Conservation (phyloP, 139 green algal species). For the Astrephomene gubernaculifera region DNA sequence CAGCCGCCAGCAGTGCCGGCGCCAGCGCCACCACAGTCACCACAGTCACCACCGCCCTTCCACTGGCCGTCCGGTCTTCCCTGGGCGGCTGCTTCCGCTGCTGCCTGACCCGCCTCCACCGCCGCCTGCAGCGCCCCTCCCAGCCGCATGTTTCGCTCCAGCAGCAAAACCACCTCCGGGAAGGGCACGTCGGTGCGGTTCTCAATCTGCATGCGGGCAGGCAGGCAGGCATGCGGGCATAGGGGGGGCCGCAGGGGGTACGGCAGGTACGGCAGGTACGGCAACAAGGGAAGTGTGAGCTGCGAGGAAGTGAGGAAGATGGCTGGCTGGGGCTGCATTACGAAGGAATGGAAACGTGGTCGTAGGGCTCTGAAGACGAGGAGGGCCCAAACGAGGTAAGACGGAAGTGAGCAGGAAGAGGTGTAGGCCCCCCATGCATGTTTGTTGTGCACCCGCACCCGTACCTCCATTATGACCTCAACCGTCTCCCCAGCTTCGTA, state of each 20-base stretch:
- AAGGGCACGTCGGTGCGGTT: slow-evolving; percentile 8
- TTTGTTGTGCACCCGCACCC: background rate
- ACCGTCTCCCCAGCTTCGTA: slow-evolving; percentile 1
- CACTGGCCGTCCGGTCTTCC: too few relatives aligned
- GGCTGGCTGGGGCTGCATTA: background rate
- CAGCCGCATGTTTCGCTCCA: too few relatives aligned
- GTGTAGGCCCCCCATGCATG: background rate
- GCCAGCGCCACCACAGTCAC: too few relatives aligned
- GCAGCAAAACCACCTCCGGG: background rate
- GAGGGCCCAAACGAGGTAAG: background rate
- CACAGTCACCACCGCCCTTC: too few relatives aligned
- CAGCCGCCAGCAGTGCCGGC: too few relatives aligned
- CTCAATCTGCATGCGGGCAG: background rate
- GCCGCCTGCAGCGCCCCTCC: too few relatives aligned
- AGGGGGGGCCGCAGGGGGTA: background rate
- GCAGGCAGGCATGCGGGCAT: background rate
- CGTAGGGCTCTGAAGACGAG: background rate
- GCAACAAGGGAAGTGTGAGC: background rate
- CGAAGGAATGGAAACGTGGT: background rate
- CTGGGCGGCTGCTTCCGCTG: too few relatives aligned
- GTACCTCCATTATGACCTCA: slow-evolving; percentile 12
- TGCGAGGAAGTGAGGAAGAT: background rate
- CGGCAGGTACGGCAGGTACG: background rate
- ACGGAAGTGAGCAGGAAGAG: background rate
- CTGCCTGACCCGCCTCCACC: too few relatives aligned